Base-by-base conservation (phyloP, 2,329 filamentous ascomycete species). In the Epichloe aotearoae region DNA sequence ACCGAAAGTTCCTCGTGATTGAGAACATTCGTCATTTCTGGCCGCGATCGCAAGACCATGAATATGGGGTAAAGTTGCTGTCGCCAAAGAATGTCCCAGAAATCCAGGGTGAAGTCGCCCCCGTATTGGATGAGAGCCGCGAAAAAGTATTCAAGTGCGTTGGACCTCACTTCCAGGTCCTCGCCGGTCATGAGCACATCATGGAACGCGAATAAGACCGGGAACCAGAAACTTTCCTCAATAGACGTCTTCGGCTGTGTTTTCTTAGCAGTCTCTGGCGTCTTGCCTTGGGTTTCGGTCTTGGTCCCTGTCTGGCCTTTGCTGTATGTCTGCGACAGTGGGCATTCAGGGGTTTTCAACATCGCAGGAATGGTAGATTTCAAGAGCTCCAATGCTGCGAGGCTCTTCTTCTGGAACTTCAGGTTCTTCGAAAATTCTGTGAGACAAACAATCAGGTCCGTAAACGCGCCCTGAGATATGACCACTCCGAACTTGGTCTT, bases 371-470 rank as follows among this genome's bases (percentile, higher is more conserved):
- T 89, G 17, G 91, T 88, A 0, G 88, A 89, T 66, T 96, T 97
- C 39, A 99, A 72, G 4, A 89, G 84, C 67, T 99, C 93, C 64
- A 99, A 91, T 1, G 93, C 91, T 62, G 95, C 89, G 49, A 99
- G 67, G 17, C 90, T 95, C 74, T 97, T 97, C 75, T 97, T 97
- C 67, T 98, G 93, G 71, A 98, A 99, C 62, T 84, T 90, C 67
- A 89, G 84, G 65, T 99, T 98, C 75, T 98, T 99, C 17, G 91
- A 96, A 65, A 99, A 99, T 65, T 97, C 89, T 0, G 94, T 98
- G 55, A 99, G 71, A 62, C 93, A 98, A 49, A 98, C 88, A 53
- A 98, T 86, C 30, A 99, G 74, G 64, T 99, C 94, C 0, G 93
- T 90, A 62, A 99, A 98, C 3, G 93, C 91, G 23, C 89, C 93